Evolutionary conservation across 805 yeast species (phyloP).

Genomic region (Yarrowia sp.): DNA sequence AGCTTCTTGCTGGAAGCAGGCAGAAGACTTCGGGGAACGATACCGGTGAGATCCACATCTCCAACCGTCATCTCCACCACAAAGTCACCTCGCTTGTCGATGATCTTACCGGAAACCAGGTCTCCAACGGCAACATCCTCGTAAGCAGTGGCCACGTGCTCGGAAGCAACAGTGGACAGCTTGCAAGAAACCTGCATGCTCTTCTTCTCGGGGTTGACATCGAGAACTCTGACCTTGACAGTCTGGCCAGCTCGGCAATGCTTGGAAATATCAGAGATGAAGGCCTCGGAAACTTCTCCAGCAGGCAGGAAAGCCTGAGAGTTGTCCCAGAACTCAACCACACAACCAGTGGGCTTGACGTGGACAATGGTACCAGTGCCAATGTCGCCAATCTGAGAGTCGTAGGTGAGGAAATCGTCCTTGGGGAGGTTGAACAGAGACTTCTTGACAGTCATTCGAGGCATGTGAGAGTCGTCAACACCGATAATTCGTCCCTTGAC

Average conservation of each 20-base stretch:
- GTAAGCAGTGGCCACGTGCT: slow-evolving; percentile 49
- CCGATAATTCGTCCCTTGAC: slow-evolving; percentile 56
- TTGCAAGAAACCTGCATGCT: slow-evolving; percentile 73
- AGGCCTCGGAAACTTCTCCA: slow-evolving; percentile 86
- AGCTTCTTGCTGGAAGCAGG: slow-evolving; percentile 63
- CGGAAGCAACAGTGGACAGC: slow-evolving; percentile 48
- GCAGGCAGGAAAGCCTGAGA: slow-evolving; percentile 80
- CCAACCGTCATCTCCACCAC: slow-evolving; percentile 56
- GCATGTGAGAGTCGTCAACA: slow-evolving; percentile 45
- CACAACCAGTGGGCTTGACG: slow-evolving; percentile 72
- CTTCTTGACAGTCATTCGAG: slow-evolving; percentile 71
- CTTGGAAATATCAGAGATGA: slow-evolving; percentile 72
- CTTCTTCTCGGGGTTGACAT: slow-evolving; percentile 52
- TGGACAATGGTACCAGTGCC: slow-evolving; percentile 73
- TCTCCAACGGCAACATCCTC: slow-evolving; percentile 47
- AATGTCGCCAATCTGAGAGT: slow-evolving; percentile 51
- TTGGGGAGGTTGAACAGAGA: slow-evolving; percentile 61
- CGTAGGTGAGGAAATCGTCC: slow-evolving; percentile 44
- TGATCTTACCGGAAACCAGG: slow-evolving; percentile 58
- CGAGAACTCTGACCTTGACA: slow-evolving; percentile 63
- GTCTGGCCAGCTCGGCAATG: slow-evolving; percentile 83
- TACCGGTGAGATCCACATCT: slow-evolving; percentile 65
- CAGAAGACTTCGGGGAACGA: slow-evolving; percentile 37
- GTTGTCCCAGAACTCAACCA: slow-evolving; percentile 78
- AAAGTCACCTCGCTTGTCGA: slow-evolving; percentile 74